Evolutionary conservation across 768 basidiomycete genomes (phyloP).

Genomic region (Dioszegia aurantiaca): DNA sequence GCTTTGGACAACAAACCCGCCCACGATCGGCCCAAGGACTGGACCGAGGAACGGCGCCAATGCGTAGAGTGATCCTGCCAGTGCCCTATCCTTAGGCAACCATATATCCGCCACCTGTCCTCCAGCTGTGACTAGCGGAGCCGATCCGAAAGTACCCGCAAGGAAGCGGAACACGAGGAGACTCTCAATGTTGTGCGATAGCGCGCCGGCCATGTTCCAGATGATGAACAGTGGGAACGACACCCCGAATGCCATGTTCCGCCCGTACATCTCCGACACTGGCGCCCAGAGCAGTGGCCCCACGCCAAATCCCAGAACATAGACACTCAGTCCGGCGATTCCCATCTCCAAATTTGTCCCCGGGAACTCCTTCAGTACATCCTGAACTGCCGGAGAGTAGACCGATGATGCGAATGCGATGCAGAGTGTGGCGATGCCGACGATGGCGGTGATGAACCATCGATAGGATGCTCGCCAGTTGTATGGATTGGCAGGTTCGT

Average conservation of each 20-base stretch:
- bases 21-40: slow-evolving; percentile 42
- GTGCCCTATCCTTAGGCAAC: slow-evolving; percentile 19
- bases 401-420: slow-evolving; percentile 63
- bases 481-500: slow-evolving; percentile 37
- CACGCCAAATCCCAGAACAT: slow-evolving; percentile 56
- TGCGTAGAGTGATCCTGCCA: slow-evolving; percentile 23
- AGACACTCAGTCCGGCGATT: slow-evolving; percentile 63
- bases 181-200: slow-evolving; percentile 46
- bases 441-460: slow-evolving; percentile 32
- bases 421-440: slow-evolving; percentile 56
- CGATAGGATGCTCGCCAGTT: slow-evolving; percentile 28
- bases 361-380: slow-evolving; percentile 57
- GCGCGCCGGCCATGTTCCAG: slow-evolving; percentile 47
- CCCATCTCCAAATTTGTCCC: slow-evolving; percentile 58
- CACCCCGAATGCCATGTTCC: slow-evolving; percentile 49
- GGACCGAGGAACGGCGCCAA: slow-evolving; percentile 40
- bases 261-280: slow-evolving; percentile 48
- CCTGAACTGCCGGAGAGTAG: slow-evolving; percentile 59
- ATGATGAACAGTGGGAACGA: slow-evolving; percentile 48
- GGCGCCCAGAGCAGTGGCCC: slow-evolving; percentile 50
- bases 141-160: slow-evolving; percentile 48
- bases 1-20: slow-evolving; percentile 22
- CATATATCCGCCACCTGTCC: slow-evolving; percentile 39
- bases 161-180: slow-evolving; percentile 52
- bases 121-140: slow-evolving; percentile 52